phyloP scores from a whole-genome alignment of 441 rosid genomes.

The Pelargonium cotyledonis region DNA sequence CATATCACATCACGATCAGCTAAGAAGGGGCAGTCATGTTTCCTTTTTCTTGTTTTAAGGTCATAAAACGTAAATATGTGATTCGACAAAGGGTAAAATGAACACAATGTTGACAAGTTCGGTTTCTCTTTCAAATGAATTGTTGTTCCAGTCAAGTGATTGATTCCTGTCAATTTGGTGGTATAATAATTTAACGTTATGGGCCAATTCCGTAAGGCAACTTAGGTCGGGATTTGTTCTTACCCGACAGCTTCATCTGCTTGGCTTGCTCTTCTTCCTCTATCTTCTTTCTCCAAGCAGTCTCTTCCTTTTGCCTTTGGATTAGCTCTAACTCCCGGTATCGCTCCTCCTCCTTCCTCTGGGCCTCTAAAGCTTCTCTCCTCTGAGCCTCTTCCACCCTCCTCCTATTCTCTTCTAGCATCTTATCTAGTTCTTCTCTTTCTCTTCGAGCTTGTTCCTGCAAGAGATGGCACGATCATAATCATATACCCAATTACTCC shows the following conservation, averaged over 20 bases:
- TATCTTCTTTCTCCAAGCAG: conserved; percentile 70
- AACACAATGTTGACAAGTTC: too few species aligned
- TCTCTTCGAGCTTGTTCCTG: conserved; percentile 72
- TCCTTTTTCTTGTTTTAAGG: too few species aligned
- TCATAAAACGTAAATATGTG: too few species aligned
- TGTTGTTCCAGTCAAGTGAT: neutral
- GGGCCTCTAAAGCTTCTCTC: conserved; percentile 81
- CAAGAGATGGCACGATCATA: conserved; percentile 1
- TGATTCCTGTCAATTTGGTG: neutral
- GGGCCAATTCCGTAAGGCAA: conserved; percentile 75
- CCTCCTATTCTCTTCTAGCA: conserved; percentile 68
- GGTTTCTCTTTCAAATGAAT: too few species aligned
- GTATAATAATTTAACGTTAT: conserved; percentile 33
- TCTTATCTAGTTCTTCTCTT: conserved; percentile 65
- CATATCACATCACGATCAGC: too few species aligned
- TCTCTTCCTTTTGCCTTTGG: conserved; percentile 79
- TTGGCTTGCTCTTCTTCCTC: conserved; percentile 86
- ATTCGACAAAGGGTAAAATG: too few species aligned
- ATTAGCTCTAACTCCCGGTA: conserved; percentile 71
- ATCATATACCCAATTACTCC: neutral
- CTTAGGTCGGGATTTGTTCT: conserved; percentile 87
- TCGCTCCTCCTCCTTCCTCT: conserved; percentile 72
- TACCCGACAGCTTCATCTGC: conserved; percentile 84
- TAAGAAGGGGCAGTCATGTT: too few species aligned
- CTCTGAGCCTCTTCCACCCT: conserved; percentile 80